Base-by-base conservation (phyloP, 148 eudicot species). In the Diospyros lotus region DNA sequence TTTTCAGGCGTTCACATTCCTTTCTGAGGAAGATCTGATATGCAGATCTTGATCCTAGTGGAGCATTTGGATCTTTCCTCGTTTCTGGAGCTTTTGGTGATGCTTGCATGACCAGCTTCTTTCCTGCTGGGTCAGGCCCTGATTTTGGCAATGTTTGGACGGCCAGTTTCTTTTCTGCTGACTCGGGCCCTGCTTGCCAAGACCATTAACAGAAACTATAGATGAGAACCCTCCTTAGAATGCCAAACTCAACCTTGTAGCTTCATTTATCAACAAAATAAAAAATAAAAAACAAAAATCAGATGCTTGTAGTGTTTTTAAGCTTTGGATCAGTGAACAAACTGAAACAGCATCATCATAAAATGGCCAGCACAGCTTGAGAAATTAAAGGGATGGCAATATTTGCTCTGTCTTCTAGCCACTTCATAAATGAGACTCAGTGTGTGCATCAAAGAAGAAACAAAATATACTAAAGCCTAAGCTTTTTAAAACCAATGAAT, bases 11-110 rank as follows among this genome's bases (percentile, higher is more conserved):
- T 5, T 77, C 69, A 39, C 82, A 76, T 74, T 84, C 89, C 69
- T 72, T 56, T 72, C n/a, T 75, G 58, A 79, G 59, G 65, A 79
- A 86, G 56, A 86, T 75, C 55, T 82, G 83, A 73, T 83, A 84
- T n/a, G 78, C 71, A 18, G 73, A 79, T 75, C 84, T 76, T 44
- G 81, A 56, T 69, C 73, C 75, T 28, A 46, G 2, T 4, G 89
- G 89, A 64, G 76, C 77, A 63, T 75, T 40, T 13, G 64, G 78
- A 9, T 77, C 74, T 45, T 58, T 71, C 66, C 28, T 74, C 6
- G 4, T 46, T 17, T 80, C 68, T 50, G 73, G 73, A 45, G 18
- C 53, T 58, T 63, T 62, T 18, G 63, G 14, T 48, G 72, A 14
- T 43, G 69, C 60, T 41, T 55, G 28, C 40, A 43, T 14, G 55